Evolutionary conservation across 2,329 filamentous ascomycete species (phyloP).

Genomic region (Trichoderma sp.): DNA sequence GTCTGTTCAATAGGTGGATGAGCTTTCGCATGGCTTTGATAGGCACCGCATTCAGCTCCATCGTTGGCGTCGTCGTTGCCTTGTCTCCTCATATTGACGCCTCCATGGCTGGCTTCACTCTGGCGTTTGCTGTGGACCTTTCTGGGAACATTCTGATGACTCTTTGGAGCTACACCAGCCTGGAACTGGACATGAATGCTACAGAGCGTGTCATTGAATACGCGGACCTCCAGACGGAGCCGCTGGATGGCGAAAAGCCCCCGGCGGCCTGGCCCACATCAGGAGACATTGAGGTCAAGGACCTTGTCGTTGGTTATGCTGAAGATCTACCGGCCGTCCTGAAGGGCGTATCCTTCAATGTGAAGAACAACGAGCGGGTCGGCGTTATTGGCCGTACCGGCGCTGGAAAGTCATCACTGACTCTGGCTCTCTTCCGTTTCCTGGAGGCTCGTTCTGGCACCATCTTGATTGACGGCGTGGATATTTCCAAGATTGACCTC

Average conservation of each 20-base stretch:
- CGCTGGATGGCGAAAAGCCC: slow-evolving; percentile 60
- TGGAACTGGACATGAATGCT: slow-evolving; percentile 79
- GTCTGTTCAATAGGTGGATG: slow-evolving; percentile 78
- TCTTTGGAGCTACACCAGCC: slow-evolving; percentile 66
- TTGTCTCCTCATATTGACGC: slow-evolving; percentile 64
- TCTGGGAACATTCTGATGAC: slow-evolving; percentile 65
- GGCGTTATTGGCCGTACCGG: slow-evolving; percentile 80
- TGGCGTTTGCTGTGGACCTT: slow-evolving; percentile 74
- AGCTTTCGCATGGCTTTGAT: slow-evolving; percentile 70
- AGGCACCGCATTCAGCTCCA: slow-evolving; percentile 67
- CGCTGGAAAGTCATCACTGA: slow-evolving; percentile 75
- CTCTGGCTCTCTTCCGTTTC: slow-evolving; percentile 76
- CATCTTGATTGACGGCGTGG: slow-evolving; percentile 71
- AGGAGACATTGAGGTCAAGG: slow-evolving; percentile 71
- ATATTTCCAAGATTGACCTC: slow-evolving; percentile 72
- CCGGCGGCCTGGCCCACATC: slow-evolving; percentile 76
- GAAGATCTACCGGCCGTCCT: slow-evolving; percentile 70
- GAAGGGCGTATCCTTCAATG: slow-evolving; percentile 67
- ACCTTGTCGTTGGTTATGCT: slow-evolving; percentile 73
- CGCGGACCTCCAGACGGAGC: slow-evolving; percentile 67
- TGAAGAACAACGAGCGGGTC: slow-evolving; percentile 68
- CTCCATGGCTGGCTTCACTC: slow-evolving; percentile 72
- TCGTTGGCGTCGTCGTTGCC: slow-evolving; percentile 67
- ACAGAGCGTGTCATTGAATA: slow-evolving; percentile 78
- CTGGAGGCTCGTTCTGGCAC: slow-evolving; percentile 67